Evolutionary conservation across 768 basidiomycete genomes (phyloP).

Genomic region (Panellus pusillus): DNA sequence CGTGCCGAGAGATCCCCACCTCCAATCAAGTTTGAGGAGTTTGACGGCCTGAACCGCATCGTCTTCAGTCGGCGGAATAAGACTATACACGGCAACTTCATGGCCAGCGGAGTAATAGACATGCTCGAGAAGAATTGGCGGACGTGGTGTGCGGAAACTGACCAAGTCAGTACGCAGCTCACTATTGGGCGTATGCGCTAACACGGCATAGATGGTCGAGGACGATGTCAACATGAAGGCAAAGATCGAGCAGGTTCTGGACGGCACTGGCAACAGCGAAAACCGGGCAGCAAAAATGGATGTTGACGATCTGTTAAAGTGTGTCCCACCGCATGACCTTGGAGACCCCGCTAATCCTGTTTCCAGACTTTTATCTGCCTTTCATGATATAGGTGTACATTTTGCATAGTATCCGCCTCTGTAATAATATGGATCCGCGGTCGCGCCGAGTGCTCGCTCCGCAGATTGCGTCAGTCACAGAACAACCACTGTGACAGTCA

Average conservation of each 20-base stretch:
- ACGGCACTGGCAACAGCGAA: conserved; percentile 70
- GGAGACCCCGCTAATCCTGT: conserved; percentile 2
- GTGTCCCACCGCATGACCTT: conserved; percentile 26
- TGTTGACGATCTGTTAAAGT: conserved; percentile 89
- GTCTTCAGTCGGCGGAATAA: conserved; percentile 91
- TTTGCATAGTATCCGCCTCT: conserved; percentile 62
- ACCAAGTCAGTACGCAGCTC: conserved; percentile 45
- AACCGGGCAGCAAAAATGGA: conserved; percentile 91
- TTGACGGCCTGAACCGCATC: conserved; percentile 92
- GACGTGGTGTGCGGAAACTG: conserved; percentile 86
- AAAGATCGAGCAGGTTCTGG: conserved; percentile 71
- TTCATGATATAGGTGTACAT: conserved; percentile 74
- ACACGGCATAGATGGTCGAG: conserved; percentile 55
- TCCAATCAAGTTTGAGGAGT: conserved; percentile 94
- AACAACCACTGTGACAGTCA: too few species aligned
- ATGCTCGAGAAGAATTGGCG: conserved; percentile 93
- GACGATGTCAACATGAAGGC: conserved; percentile 69
- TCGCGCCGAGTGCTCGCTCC: too few species aligned
- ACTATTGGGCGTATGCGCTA: neutral
- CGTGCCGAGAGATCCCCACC: conserved; percentile 94
- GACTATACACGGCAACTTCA: conserved; percentile 84
- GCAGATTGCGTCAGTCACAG: too few species aligned
- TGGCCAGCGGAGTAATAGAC: conserved; percentile 91
- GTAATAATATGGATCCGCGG: too few species aligned
- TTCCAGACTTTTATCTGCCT: conserved; percentile 66